These are phyloP conservation scores for Gypsophila paniculata DNA, from an alignment of 179 eudicot species.

Conservation along the genomic window DNA sequence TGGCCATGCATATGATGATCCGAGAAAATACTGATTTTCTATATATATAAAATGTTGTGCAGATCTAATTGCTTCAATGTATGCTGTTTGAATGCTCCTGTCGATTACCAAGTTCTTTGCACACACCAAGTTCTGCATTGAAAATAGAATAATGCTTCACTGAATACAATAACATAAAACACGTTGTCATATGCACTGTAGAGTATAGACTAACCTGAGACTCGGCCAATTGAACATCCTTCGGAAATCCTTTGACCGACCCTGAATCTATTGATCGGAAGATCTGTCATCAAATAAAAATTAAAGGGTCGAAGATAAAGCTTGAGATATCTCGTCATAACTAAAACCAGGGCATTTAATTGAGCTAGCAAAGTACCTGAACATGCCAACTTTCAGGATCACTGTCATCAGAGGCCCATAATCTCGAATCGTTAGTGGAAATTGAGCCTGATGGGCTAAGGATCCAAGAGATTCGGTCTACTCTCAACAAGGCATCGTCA, in stretches of 20 bases:
- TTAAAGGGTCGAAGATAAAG: not conserved
- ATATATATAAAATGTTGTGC: slow-evolving; percentile 71
- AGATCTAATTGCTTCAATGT: slow-evolving; percentile 71
- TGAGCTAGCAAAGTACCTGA: slow-evolving; percentile 40
- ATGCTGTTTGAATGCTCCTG: slow-evolving; percentile 70
- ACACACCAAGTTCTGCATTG: slow-evolving; percentile 63
- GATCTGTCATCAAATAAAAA: slow-evolving; percentile 44
- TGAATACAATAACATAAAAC: not conserved
- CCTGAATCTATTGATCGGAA: slow-evolving; percentile 81
- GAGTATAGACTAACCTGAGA: slow-evolving; percentile 37
- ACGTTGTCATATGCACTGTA: not conserved
- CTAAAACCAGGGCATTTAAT: not conserved
- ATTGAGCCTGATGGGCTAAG: slow-evolving; percentile 44
- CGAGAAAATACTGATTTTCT: slow-evolving; percentile 81
- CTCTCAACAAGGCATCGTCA: slow-evolving; percentile 61
- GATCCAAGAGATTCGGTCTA: slow-evolving; percentile 72
- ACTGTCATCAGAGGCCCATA: slow-evolving; percentile 46
- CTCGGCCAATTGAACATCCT: slow-evolving; percentile 53
- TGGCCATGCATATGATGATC: slow-evolving; percentile 75
- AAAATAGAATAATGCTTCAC: not conserved
- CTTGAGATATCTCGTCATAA: not conserved
- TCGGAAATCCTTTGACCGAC: slow-evolving; percentile 68
- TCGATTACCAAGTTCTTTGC: slow-evolving; percentile 63
- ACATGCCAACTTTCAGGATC: slow-evolving; percentile 73
- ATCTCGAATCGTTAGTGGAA: slow-evolving; percentile 30